A percentile compares a stretch with the other conserved stretches of the same genome.
These are phyloP conservation scores for Chlorella sp. DNA, from an alignment of 139 green algal genomes.

Conservation along the genomic window DNA sequence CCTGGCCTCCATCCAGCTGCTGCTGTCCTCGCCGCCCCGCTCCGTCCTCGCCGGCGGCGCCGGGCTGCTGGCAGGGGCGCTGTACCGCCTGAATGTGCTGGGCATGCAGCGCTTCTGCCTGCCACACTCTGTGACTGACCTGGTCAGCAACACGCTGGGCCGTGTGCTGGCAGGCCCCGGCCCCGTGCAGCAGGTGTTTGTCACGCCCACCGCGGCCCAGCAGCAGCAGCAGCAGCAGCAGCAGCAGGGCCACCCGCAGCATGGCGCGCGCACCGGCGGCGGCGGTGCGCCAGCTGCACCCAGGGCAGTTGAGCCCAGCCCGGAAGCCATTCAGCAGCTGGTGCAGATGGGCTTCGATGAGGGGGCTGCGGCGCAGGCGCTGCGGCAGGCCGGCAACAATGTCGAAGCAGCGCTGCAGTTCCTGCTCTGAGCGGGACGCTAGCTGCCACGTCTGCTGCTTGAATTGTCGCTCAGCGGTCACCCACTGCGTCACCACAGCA, in stretches of 20 bases:
- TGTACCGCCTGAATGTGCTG: constrained; percentile 66
- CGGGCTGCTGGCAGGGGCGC: constrained; percentile 57
- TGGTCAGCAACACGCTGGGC: constrained; percentile 21
- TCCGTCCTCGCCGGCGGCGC: constrained; percentile 39
- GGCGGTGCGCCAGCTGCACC: not conserved
- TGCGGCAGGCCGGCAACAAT: constrained; percentile 63
- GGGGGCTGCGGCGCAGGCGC: constrained; percentile 37
- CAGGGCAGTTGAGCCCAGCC: constrained; percentile 31
- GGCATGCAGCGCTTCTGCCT: constrained; percentile 46
- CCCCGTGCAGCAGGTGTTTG: constrained; percentile 14
- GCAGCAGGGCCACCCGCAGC: not conserved
- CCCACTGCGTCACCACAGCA: too few species aligned
- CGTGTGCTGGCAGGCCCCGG: constrained; percentile 1
- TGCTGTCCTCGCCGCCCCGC: constrained; percentile 46
- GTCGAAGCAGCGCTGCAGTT: constrained; percentile 54
- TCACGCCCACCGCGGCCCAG: constrained; percentile 5
- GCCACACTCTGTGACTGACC: not conserved
- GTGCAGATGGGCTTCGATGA: constrained; percentile 71
- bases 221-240: constrained; percentile 9
- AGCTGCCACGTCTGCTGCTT: too few species aligned
- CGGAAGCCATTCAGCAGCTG: constrained; percentile 66
- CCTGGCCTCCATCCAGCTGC: constrained; percentile 68
- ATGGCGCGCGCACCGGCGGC: not conserved
- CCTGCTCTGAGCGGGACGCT: constrained; percentile 20
- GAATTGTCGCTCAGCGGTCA: too few species aligned